Conservation (phyloP, 1,139 yeast species). For the Lodderomyces elongisporus region DNA sequence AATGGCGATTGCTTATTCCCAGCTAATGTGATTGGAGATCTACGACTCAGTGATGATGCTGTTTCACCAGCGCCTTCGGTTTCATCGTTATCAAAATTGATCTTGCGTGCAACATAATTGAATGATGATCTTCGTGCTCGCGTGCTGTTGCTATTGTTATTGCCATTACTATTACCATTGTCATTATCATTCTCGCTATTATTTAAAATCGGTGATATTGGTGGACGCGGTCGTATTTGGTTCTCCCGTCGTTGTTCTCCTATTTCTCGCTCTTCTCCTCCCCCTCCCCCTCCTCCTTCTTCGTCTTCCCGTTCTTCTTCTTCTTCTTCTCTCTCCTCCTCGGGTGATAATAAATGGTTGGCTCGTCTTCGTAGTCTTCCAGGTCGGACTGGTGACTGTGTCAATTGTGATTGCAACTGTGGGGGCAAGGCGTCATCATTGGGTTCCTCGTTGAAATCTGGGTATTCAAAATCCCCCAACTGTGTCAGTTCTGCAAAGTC, state of each 20-base stretch:
- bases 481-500: neutral
- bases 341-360: neutral
- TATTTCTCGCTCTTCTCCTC: neutral
- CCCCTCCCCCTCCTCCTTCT: neutral
- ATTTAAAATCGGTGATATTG: neutral
- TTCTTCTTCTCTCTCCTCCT: neutral
- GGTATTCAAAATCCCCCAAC: neutral
- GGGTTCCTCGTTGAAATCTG: neutral
- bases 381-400: slow-evolving; percentile 1
- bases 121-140: slow-evolving; percentile 6
- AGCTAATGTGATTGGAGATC: slow-evolving; percentile 17
- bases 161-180: neutral
- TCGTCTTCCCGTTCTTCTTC: too few relatives aligned
- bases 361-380: slow-evolving; percentile 1
- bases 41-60: slow-evolving; percentile 30
- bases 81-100: slow-evolving; percentile 21
- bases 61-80: slow-evolving; percentile 17
- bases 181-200: slow-evolving; percentile 1
- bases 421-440: neutral
- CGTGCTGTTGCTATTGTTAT: slow-evolving; percentile 1
- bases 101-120: slow-evolving; percentile 28
- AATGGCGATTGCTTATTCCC: slow-evolving; percentile 29
- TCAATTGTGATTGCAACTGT: neutral
- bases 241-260: neutral
- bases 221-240: neutral